Evolutionary conservation across 352 stramenopile species (phyloP).

Genomic region (Phytophthora lateralis): DNA sequence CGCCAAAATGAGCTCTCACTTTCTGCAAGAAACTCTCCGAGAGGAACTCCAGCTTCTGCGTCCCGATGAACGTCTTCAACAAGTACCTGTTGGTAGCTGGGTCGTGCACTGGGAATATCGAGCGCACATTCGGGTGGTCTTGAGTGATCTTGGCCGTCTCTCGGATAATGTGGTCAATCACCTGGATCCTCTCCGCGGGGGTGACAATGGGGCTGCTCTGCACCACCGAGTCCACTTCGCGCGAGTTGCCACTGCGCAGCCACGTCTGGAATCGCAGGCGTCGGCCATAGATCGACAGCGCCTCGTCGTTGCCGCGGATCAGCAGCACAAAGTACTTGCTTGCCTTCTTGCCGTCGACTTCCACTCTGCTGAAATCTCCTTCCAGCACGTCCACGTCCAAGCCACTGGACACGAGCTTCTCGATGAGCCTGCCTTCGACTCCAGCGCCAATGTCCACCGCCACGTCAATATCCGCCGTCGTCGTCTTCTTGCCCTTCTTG

Average conservation of each 20-base stretch:
- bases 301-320: slow-evolving; percentile 69
- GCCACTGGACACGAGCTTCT: slow-evolving; percentile 65
- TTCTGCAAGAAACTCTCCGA: slow-evolving; percentile 63
- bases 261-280: slow-evolving; percentile 78
- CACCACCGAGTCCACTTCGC: slow-evolving; percentile 71
- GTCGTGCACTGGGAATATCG: slow-evolving; percentile 85
- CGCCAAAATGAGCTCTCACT: slow-evolving; percentile 79
- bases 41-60: slow-evolving; percentile 67
- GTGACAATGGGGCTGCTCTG: slow-evolving; percentile 64
- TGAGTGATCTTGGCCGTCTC: slow-evolving; percentile 69
- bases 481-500: slow-evolving; percentile 19
- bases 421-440: slow-evolving; percentile 51
- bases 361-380: slow-evolving; percentile 61
- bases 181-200: slow-evolving; percentile 76
- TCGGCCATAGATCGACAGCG: slow-evolving; percentile 60
- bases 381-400: slow-evolving; percentile 78
- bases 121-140: slow-evolving; percentile 57
- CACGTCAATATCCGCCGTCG: slow-evolving; percentile 14
- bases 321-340: slow-evolving; percentile 82
- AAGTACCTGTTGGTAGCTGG: slow-evolving; percentile 71
- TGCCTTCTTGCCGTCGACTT: slow-evolving; percentile 37
- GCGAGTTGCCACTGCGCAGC: slow-evolving; percentile 74
- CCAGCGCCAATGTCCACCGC: slow-evolving; percentile 22
- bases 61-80: slow-evolving; percentile 74
- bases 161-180: slow-evolving; percentile 85